These are phyloP conservation scores for Moniliophthora roreri DNA, from an alignment of 1,284 basidiomycete genomes.

Conservation along the genomic window DNA sequence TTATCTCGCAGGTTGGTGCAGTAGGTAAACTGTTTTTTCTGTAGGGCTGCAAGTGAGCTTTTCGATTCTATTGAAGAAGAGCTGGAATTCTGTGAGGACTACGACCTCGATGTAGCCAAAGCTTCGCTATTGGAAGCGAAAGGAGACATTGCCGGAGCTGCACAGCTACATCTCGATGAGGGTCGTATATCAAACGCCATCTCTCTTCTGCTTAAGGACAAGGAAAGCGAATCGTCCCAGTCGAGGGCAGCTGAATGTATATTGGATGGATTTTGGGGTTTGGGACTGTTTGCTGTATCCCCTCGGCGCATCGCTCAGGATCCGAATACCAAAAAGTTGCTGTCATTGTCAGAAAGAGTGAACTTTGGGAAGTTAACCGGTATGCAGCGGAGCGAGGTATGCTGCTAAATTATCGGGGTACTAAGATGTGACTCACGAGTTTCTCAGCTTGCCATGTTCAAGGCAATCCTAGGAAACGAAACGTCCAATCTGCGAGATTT, in stretches of 20 bases:
- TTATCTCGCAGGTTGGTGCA: neutral
- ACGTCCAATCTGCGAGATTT: constrained; percentile 25
- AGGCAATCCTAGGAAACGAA: constrained; percentile 30
- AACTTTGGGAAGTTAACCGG: constrained; percentile 15
- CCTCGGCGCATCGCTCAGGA: constrained; percentile 9
- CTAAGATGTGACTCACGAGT: too few relatives aligned
- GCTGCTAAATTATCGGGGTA: too few relatives aligned
- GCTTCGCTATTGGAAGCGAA: constrained; percentile 46
- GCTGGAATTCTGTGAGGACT: constrained; percentile 57
- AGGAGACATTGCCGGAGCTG: constrained; percentile 50
- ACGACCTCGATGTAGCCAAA: constrained; percentile 52
- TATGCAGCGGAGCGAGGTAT: constrained; percentile 27
- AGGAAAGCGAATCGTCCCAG: constrained; percentile 23
- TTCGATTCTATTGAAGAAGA: constrained; percentile 55
- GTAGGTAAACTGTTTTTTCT: constrained; percentile 29
- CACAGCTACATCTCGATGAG: constrained; percentile 52
- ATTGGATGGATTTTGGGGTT: constrained; percentile 31
- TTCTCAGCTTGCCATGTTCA: constrained; percentile 45
- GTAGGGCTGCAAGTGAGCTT: constrained; percentile 39
- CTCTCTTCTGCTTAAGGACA: constrained; percentile 40
- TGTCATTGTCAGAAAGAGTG: constrained; percentile 23
- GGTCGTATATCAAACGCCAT: constrained; percentile 52
- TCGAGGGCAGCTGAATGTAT: constrained; percentile 28
- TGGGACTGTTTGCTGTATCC: constrained; percentile 27
- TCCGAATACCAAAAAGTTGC: constrained; percentile 17